Conservation (phyloP, 352 stramenopile genomes). For the Globisporangium nagaii region DNA sequence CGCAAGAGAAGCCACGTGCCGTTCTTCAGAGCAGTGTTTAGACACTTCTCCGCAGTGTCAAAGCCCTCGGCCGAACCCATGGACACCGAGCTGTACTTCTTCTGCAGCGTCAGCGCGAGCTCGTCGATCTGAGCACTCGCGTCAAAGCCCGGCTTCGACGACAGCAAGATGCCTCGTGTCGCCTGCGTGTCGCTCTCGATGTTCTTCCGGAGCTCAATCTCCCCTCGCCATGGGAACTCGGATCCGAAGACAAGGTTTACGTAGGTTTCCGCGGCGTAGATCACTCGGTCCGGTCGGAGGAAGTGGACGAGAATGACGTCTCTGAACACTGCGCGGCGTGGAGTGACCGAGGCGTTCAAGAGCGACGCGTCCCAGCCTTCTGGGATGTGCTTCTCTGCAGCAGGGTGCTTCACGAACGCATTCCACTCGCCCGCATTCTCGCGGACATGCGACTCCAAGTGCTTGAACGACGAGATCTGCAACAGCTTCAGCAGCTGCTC, state of each 20-base stretch:
- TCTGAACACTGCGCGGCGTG: conserved; percentile 70
- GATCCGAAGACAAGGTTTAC: conserved; percentile 83
- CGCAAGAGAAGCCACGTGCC: conserved; percentile 98
- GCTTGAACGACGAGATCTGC: conserved; percentile 71
- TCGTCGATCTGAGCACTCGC: conserved; percentile 96
- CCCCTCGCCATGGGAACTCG: conserved; percentile 92
- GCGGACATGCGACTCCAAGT: conserved; percentile 65
- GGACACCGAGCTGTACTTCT: conserved; percentile 95
- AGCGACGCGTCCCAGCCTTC: conserved; percentile 46
- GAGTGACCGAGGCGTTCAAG: conserved; percentile 28
- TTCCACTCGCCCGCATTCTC: conserved; percentile 65
- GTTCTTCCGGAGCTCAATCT: conserved; percentile 92
- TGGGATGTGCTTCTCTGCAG: conserved; percentile 71
- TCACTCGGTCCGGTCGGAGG: conserved; percentile 86
- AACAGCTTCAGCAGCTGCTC: conserved; percentile 86
- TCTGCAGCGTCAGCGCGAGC: conserved; percentile 86
- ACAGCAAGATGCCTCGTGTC: conserved; percentile 93
- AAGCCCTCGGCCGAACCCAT: conserved; percentile 98
- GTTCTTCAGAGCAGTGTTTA: conserved; percentile 93
- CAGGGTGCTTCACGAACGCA: conserved; percentile 69
- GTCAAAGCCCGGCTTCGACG: conserved; percentile 97
- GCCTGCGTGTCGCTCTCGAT: conserved; percentile 90
- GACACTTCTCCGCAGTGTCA: conserved; percentile 91
- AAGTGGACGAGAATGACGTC: conserved; percentile 78
- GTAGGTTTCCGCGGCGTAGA: conserved; percentile 75